These are phyloP conservation scores for Salinomyces thailandicus DNA, from an alignment of 2,329 filamentous ascomycete genomes.

Conservation along the genomic window DNA sequence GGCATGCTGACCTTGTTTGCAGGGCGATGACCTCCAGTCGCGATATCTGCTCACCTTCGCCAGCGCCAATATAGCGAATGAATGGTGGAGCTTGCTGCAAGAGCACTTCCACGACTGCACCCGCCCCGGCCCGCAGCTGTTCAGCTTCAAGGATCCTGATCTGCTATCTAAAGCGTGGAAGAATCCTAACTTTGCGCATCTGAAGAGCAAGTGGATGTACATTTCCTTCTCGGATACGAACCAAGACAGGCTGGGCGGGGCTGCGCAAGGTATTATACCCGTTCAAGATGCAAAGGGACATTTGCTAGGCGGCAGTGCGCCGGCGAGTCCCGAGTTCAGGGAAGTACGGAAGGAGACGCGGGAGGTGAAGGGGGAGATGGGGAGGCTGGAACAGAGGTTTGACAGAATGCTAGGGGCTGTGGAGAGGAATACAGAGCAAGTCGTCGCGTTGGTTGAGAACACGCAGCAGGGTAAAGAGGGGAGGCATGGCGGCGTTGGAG, in stretches of 20 bases:
- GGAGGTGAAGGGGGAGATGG: constrained; percentile 9
- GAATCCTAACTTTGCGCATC: constrained; percentile 19
- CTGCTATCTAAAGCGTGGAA: constrained; percentile 20
- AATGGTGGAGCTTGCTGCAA: constrained; percentile 25
- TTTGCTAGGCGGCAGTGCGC: constrained; percentile 13
- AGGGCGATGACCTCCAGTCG: constrained; percentile 19
- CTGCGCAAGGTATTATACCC: constrained; percentile 20
- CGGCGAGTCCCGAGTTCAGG: constrained; percentile 7
- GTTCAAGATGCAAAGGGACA: constrained; percentile 20
- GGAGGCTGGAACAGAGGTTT: constrained; percentile 16
- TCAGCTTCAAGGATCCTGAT: constrained; percentile 22
- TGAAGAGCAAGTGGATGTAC: constrained; percentile 26
- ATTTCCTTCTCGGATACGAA: constrained; percentile 14
- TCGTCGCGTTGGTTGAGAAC: constrained; percentile 11
- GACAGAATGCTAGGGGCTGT: constrained; percentile 18
- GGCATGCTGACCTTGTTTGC: neutral
- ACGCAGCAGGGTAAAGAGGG: constrained; percentile 1
- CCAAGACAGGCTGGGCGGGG: constrained; percentile 12
- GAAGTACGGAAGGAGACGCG: constrained; percentile 10
- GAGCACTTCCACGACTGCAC: constrained; percentile 19
- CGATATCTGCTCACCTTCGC: constrained; percentile 26
- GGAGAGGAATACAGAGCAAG: constrained; percentile 17
- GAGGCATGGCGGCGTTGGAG: constrained; percentile 3
- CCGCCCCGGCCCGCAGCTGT: constrained; percentile 23
- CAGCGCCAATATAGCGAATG: constrained; percentile 19